phyloP scores from a whole-genome alignment of 306 rosid genomes.

The Benincasa hispida region DNA sequence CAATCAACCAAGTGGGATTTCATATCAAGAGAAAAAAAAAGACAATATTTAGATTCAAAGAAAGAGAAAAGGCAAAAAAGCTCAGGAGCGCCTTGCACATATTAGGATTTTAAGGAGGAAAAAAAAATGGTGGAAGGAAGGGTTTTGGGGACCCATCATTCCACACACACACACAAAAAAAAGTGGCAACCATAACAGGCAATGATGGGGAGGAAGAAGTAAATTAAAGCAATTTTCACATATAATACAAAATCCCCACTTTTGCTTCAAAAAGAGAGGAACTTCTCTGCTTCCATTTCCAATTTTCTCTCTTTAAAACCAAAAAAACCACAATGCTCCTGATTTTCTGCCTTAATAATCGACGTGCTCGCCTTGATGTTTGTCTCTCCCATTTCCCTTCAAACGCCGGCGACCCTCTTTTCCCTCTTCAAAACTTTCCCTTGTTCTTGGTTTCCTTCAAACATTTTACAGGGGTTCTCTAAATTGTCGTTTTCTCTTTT shows the following conservation, averaged over 20 bases:
- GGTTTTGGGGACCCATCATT: slow-evolving; percentile 8
- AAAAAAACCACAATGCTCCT: slow-evolving; percentile 18
- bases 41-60: neutral
- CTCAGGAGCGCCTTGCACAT: neutral
- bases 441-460: slow-evolving; percentile 1
- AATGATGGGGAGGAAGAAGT: neutral
- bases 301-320: neutral
- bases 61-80: slow-evolving; percentile 11
- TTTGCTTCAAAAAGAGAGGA: slow-evolving; percentile 23
- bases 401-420: neutral
- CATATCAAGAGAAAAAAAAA: neutral
- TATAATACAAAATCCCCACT: slow-evolving; percentile 11
- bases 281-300: neutral
- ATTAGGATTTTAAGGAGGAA: neutral
- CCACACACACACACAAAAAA: neutral
- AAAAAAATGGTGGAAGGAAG: neutral
- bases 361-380: slow-evolving; percentile 35
- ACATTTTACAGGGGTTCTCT: slow-evolving; percentile 10
- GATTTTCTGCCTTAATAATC: slow-evolving; percentile 24
- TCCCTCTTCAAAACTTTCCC: neutral
- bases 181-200: slow-evolving; percentile 18
- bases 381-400: slow-evolving; percentile 15
- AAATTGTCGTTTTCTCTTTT: slow-evolving; percentile 33
- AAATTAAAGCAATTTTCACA: neutral
- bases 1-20: slow-evolving; percentile 7